Evolutionary conservation across 441 rosid species (phyloP), one percentile per base, ranked within the genome.

Genomic region (Aleurites moluccanus): DNA sequence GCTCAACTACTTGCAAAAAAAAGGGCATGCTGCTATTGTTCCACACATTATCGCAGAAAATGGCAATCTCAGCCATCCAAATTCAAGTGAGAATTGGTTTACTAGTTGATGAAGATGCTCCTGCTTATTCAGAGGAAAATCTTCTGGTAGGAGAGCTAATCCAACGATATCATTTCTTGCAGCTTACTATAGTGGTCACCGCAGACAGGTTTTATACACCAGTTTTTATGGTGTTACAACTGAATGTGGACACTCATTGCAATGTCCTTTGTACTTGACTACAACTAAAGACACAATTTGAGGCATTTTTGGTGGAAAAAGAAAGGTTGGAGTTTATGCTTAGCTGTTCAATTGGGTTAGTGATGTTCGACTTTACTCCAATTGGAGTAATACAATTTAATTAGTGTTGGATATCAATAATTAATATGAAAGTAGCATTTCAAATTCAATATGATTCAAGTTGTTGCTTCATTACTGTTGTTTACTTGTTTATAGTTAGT

Each of bases 1-100:
- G 79, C 62, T 56, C 56, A 77, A 82, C 62, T 64, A 74, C 78
- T 62, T 74, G 75, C 78, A 49, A 52, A 73, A 68, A 38, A 84
- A 65, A 70, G 42, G 53, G 64, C n/a, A 33, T 72, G 73, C 68
- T 73, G 79, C 76, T 72, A 67, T 49, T 72, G 23, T 73, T 53
- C 70, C 62, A 57, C 63, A 71, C 63, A 38, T 69, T 64, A 64
- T 68, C 68, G 35, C 18, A 52, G 28, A 61, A 57, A 55, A 42
- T 64, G 57, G 71, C 59, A 53, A 57, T 15, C 33, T 35, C 33
- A 2, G 25, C 35, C 35, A 18, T 80, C 75, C 53, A 63, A 61
- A 53, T 65, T 52, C 40, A 49, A 47, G 73, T 28, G 52, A 56
- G 50, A 25, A 42, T 47, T 27, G 52, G 18, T 59, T 59, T 25